phyloP scores from a whole-genome alignment of 2,329 filamentous ascomycete genomes.

The Cladosporium halotolerans region DNA sequence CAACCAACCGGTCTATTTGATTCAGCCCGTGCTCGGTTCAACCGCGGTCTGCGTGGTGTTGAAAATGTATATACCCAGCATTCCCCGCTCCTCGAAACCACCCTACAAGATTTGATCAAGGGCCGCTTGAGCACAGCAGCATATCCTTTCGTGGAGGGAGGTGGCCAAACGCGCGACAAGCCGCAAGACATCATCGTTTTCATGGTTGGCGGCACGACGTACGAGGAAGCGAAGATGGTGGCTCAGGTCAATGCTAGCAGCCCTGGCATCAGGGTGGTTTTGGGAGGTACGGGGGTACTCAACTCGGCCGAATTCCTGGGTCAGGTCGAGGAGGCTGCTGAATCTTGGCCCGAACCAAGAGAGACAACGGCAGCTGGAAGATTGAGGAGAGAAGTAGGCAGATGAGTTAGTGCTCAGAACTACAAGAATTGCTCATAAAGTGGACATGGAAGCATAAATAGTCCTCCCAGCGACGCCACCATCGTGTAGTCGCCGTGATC shows the following conservation, averaged over 20 bases:
- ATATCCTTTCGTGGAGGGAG: constrained; percentile 89
- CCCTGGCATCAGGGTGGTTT: constrained; percentile 79
- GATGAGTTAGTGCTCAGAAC: constrained; percentile 18
- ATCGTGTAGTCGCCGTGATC: too few species aligned
- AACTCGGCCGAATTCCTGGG: constrained; percentile 85
- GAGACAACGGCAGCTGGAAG: constrained; percentile 56
- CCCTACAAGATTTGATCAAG: constrained; percentile 88
- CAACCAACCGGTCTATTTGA: constrained; percentile 88
- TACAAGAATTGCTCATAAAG: neutral
- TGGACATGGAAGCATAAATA: too few species aligned
- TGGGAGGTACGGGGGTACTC: constrained; percentile 82
- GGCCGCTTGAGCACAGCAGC: constrained; percentile 78
- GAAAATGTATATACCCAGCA: constrained; percentile 99
- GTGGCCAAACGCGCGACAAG: constrained; percentile 81
- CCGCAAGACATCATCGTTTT: constrained; percentile 96
- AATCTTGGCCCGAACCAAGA: constrained; percentile 70
- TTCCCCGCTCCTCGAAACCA: constrained; percentile 78
- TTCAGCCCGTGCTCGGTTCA: constrained; percentile 78
- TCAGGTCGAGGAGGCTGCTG: constrained; percentile 84
- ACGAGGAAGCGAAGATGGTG: constrained; percentile 94
- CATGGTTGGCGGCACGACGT: constrained; percentile 87
- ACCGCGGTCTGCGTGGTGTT: constrained; percentile 82
- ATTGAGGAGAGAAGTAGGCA: constrained; percentile 55
- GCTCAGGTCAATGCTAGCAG: constrained; percentile 90
- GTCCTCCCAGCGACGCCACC: too few species aligned